Evolutionary conservation across 208 protist genomes (phyloP), one percentile per base, ranked within the genome.

Genomic region (Leptomonas pyrrhocoris): DNA sequence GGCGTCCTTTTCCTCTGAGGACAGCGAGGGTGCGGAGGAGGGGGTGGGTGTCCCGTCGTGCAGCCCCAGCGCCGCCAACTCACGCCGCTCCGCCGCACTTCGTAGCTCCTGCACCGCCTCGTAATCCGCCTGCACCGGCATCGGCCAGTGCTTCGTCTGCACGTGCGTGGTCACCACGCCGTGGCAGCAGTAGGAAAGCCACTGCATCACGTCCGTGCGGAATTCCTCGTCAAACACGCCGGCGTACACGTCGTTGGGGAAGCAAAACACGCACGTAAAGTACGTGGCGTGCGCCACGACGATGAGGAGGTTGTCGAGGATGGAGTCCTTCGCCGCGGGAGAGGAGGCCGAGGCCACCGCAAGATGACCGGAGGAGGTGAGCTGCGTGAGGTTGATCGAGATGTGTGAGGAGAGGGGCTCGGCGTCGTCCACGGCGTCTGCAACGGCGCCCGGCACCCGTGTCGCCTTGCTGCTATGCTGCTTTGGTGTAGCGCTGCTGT

Each of bases 201-300:
- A 73, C 6, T 86, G 87, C 51, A 91, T 72, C 43, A 96, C 38
- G 57, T 92, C 88, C 11, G 83, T 59, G 58, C 89, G 85, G 59
- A 94, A 88, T 28, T 79, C 66, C 11, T 74, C 66, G 64, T 93
- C 79, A 63, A 94, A 92, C 21, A 94, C 2, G 40, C 80, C 79
- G 9, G 90, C 86, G 45, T 88, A 72, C 46, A 83, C 75, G 73
- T 96, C 92, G 54, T 94, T 94, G 2, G 90, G 88, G 50, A 96
- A 96, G 68, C 80, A 85, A 45, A 85, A 86, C 15, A 85, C 60
- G 5, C 93, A 73, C 18, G 65, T 72, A 64, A 83, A 96, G 59
- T 93, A 85, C 18, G 78, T 80, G 2, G 85, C 74, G 54, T 86
- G 87, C 4, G 82, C 77, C 2, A 90, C 77, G 2, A 89, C 31